Base-by-base conservation (phyloP, 345 rosid genomes). In the Corymbia maculata region DNA sequence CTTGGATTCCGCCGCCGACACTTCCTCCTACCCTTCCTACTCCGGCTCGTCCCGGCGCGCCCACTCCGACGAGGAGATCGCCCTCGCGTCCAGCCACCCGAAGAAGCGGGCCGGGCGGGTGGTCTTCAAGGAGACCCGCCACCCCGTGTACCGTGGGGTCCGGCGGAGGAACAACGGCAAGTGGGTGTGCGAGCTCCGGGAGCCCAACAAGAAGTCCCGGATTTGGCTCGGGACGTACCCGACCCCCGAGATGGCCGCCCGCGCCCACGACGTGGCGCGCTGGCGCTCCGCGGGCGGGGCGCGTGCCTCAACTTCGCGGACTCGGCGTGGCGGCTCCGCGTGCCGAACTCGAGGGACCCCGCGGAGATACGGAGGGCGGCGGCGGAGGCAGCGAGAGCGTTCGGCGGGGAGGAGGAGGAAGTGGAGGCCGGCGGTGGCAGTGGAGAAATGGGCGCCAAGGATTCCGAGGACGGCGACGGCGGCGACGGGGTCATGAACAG, bases 101-200 rank as follows among this genome's bases (percentile, higher is more conserved):
- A 95, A 95, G 94, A 95, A 91, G 90, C 92, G 95, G 19, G 95
- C 97, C 0, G 97, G 94, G 4, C 51, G 96, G 88, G 93, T 90
- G 87, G 94, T 93, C 92, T 94, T 94, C 86, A 92, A 88, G 88
- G 96, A 94, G 93, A 94, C 96, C 15, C 92, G 96, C 7, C 96
- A 94, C 86, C 95, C 96, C 3, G 88, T 93, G 2, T 94, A 93
- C 90, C 93, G 89, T 13, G 96, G 96, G 4, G 94, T 94, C 7
- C 88, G 96, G 59, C 88, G 89, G 26, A 86, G 93, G 87, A 88
- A 88, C 86, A 94, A 93, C 42, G 94, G 91, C 13, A 93, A 94
- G 90, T 94, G 96, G 96, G 96, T 94, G 30, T 91, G 93, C 59
- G 94, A 94, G 92, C 85, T 93, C 47, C 92, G 95, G 42, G 92